Conservation (phyloP, 495 filamentous ascomycete species). For the Penicillium paxilli region DNA sequence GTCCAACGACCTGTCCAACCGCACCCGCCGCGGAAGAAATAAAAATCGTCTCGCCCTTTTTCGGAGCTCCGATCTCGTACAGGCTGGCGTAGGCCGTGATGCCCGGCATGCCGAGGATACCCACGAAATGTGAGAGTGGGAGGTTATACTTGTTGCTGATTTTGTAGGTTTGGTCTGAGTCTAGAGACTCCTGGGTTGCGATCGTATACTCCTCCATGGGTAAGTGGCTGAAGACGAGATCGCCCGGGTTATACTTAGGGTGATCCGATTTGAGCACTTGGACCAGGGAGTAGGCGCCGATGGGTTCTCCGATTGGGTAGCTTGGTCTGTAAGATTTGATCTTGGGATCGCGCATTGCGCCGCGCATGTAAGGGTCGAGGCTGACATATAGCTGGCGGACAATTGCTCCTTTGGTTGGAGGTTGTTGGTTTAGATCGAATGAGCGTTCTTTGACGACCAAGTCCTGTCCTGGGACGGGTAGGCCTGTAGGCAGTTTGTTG, state of each 20-base stretch:
- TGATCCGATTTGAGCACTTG: conserved; percentile 67
- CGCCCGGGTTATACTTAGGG: conserved; percentile 60
- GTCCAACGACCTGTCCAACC: conserved; percentile 81
- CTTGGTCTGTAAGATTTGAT: conserved; percentile 64
- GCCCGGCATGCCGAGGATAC: conserved; percentile 84
- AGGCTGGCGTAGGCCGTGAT: conserved; percentile 79
- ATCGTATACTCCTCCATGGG: conserved; percentile 62
- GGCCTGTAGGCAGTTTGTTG: conserved; percentile 65
- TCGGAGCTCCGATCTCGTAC: conserved; percentile 80
- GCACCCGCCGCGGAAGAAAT: conserved; percentile 80
- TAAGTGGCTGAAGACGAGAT: conserved; percentile 59
- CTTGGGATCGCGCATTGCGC: conserved; percentile 53
- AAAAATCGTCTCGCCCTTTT: conserved; percentile 88
- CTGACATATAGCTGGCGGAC: conserved; percentile 75
- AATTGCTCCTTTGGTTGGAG: conserved; percentile 69
- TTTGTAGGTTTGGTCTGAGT: conserved; percentile 27
- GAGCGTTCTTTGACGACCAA: conserved; percentile 64
- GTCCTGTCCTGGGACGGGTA: conserved; percentile 71
- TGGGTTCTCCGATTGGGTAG: conserved; percentile 55
- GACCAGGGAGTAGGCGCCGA: conserved; percentile 58
- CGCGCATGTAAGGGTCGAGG: conserved; percentile 88
- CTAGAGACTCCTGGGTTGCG: conserved; percentile 14
- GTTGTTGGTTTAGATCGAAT: conserved; percentile 62
- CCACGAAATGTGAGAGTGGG: conserved; percentile 51
- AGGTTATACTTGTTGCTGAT: conserved; percentile 48